A percentile compares a stretch with the other conserved stretches of the same genome.
phyloP scores from a whole-genome alignment of 140 eudicot genomes.

The Flaveria floridana region DNA sequence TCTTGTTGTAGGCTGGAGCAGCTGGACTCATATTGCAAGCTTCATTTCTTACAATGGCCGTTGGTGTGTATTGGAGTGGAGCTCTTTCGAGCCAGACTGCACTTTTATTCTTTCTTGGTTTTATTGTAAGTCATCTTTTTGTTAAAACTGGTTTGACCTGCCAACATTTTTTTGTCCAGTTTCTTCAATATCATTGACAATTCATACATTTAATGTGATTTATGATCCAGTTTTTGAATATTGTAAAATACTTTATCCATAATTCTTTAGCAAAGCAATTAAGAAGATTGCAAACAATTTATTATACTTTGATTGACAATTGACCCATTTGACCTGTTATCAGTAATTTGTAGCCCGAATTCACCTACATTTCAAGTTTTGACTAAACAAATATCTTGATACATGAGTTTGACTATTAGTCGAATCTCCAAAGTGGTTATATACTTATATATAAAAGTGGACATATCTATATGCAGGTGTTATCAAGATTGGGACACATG shows the following conservation, averaged over 20 bases:
- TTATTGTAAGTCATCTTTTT: constrained; percentile 59
- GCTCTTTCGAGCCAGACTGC: constrained; percentile 70
- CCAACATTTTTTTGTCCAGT: background rate
- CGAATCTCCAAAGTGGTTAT: constrained; percentile 1
- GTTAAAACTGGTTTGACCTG: constrained; percentile 9
- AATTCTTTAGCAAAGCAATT: background rate
- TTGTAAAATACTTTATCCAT: background rate
- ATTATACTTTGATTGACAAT: background rate
- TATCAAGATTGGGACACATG: constrained; percentile 94
- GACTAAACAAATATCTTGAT: background rate
- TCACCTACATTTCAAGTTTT: background rate
- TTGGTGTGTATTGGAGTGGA: constrained; percentile 88
- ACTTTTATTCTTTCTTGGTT: constrained; percentile 63
- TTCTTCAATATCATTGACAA: background rate
- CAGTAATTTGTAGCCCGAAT: background rate
- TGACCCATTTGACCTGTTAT: constrained; percentile 3
- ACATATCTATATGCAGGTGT: constrained; percentile 47
- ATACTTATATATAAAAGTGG: background rate
- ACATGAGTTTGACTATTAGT: constrained; percentile 11
- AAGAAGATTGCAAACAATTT: background rate
- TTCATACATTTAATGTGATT: constrained; percentile 4
- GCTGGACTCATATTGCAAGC: constrained; percentile 89
- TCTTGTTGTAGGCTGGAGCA: constrained; percentile 84
- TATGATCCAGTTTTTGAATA: background rate
- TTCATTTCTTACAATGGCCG: constrained; percentile 79